phyloP scores from a whole-genome alignment of 2,329 filamentous ascomycete species.

The Ceratocystis albifundus region DNA sequence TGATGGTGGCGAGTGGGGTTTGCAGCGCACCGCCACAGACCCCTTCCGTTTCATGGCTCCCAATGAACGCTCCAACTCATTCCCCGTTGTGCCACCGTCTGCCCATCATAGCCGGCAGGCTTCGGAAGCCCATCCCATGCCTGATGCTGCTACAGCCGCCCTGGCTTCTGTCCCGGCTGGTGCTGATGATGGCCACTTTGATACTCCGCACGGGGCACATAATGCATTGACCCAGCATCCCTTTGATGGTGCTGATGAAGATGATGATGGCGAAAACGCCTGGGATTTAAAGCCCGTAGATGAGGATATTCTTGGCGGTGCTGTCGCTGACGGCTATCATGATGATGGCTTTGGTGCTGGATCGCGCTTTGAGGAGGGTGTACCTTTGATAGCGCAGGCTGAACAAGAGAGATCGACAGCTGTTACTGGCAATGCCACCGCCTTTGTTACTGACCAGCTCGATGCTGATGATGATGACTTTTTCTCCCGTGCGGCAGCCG shows the following conservation, averaged over 20 bases:
- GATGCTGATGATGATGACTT: conserved; percentile 42
- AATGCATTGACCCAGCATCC: background rate
- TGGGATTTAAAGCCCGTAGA: conserved; percentile 18
- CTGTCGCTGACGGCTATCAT: conserved; percentile 30
- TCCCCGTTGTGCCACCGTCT: conserved; percentile 41
- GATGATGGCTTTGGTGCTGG: conserved; percentile 37
- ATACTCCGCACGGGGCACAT: conserved; percentile 21
- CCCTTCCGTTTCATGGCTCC: conserved; percentile 50
- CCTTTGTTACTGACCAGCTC: background rate
- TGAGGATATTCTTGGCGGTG: conserved; percentile 32
- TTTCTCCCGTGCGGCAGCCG: conserved; percentile 34
- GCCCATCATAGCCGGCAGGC: conserved; percentile 12
- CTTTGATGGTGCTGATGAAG: conserved; percentile 7
- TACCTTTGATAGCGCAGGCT: conserved; percentile 45
- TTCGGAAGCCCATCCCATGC: conserved; percentile 5
- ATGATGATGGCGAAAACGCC: conserved; percentile 9
- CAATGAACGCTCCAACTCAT: conserved; percentile 50
- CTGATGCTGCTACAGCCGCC: conserved; percentile 15
- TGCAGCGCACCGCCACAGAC: conserved; percentile 43
- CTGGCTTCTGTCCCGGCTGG: background rate
- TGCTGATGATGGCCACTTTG: conserved; percentile 14
- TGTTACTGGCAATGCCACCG: conserved; percentile 18
- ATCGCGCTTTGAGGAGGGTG: conserved; percentile 56
- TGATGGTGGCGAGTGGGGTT: conserved; percentile 48
- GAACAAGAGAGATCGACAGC: conserved; percentile 3